A percentile compares a stretch with the other conserved stretches of the same genome.
Evolutionary conservation across 306 rosid species (phyloP).

Genomic region (Vigna angularis): DNA sequence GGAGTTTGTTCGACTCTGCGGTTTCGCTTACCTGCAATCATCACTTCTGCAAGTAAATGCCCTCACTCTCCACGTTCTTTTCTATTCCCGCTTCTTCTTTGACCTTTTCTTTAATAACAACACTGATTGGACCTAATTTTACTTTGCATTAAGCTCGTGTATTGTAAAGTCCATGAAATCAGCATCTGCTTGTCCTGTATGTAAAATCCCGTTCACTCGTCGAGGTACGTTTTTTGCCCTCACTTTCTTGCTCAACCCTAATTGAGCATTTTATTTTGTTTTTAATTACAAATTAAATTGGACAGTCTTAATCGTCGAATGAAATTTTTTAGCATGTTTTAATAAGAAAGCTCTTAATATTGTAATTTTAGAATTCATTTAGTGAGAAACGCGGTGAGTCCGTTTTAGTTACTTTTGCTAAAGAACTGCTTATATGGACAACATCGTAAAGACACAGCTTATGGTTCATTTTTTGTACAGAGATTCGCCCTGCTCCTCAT

Average conservation of each 20-base stretch:
- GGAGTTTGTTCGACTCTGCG: constrained; percentile 67
- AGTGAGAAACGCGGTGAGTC: not conserved
- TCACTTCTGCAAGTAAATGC: constrained; percentile 80
- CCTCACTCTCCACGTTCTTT: not conserved
- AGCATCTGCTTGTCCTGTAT: constrained; percentile 78
- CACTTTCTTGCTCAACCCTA: not conserved
- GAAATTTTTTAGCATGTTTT: not conserved
- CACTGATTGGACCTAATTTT: not conserved
- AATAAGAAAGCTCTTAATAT: not conserved
- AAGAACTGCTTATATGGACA: not conserved
- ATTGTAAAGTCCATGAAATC: constrained; percentile 79
- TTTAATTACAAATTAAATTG: not conserved
- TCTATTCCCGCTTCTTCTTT: not conserved
- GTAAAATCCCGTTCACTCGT: constrained; percentile 82
- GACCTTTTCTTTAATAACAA: not conserved
- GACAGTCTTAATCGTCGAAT: not conserved
- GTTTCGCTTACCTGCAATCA: constrained; percentile 87
- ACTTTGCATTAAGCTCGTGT: constrained; percentile 63
- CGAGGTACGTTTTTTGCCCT: constrained; percentile 58
- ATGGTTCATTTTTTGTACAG: constrained; percentile 35
- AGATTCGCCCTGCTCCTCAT: constrained; percentile 91
- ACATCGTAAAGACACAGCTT: too few relatives aligned
- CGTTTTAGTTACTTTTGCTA: not conserved
- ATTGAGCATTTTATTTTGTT: not conserved
- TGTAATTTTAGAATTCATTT: not conserved